phyloP scores from a whole-genome alignment of 257 asterid species.

The Przewalskia tangutica region DNA sequence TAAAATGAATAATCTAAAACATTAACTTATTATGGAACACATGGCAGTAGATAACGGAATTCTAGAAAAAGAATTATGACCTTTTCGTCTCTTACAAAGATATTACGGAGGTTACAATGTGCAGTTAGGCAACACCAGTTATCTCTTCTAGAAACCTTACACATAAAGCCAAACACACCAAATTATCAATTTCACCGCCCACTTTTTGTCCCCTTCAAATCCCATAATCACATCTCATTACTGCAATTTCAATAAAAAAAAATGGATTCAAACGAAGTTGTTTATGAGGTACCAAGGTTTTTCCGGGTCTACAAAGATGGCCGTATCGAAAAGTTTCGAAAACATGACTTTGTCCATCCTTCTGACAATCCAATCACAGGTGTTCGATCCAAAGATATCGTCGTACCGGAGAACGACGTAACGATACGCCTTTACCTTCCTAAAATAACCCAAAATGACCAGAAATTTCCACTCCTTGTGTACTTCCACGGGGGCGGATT shows the following conservation, averaged over 20 bases:
- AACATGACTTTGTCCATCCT: slow-evolving; percentile 29
- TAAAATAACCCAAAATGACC: slow-evolving; percentile 4
- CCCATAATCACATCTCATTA: not conserved
- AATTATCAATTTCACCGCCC: not conserved
- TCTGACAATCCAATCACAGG: slow-evolving; percentile 34
- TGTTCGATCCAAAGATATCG: slow-evolving; percentile 45
- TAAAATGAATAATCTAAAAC: no score
- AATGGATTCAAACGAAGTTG: not conserved
- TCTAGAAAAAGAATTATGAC: not conserved
- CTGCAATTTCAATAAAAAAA: not conserved
- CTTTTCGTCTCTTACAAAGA: not conserved
- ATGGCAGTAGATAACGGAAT: not conserved
- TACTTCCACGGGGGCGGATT: slow-evolving; percentile 87
- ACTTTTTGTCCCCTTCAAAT: not conserved
- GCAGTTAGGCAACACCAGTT: not conserved
- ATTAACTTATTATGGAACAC: no score
- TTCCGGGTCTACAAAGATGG: slow-evolving; percentile 25
- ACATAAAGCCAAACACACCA: not conserved
- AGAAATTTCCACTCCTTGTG: slow-evolving; percentile 47
- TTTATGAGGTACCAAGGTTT: not conserved
- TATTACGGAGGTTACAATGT: not conserved
- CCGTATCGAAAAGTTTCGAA: slow-evolving; percentile 20
- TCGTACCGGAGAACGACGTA: slow-evolving; percentile 34
- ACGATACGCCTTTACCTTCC: slow-evolving; percentile 59
- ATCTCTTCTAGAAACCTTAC: no score